Evolutionary conservation across 768 basidiomycete genomes (phyloP), one percentile per base, ranked within the genome.

Genomic region (Rhizopogon sp.): DNA sequence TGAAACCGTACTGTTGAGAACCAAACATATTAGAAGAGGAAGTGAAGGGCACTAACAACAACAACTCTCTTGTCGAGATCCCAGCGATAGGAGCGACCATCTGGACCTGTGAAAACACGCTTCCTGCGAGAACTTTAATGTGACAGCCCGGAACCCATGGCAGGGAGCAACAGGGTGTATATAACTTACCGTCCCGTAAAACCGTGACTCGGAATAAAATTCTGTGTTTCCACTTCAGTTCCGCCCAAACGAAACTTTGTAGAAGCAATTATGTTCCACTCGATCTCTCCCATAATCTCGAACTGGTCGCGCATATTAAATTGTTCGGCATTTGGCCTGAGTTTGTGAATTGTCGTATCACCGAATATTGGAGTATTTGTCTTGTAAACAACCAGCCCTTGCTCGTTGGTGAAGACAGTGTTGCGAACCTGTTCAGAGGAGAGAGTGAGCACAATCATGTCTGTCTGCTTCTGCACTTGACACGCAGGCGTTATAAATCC

Each of bases 191-290:
- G 58, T 56, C 62, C 39, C 1, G 42, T 25, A 8, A 69, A 10
- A 3, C 68, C 69, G 31, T 56, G 62, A 1, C 58, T 20, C 8
- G 63, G 59, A 44, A 67, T 56, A 43, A 69, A 73, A 0, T 60
- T 54, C 25, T 57, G 56, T 2, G 69, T 63, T n/a, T 60, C 47
- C 43, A 69, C 55, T 16, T 65, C 66, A 13, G 56, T 42, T 2
- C 64, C 71, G 5, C 64, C 56, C 33, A 71, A 67, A 2, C 61
- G 63, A 35, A 76, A 58, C 29, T 56, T 65, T 4, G 71, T 66
- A 0, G 72, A 64, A 14, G 61, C 60, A 5, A 72, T 33, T 0
- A 61, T 1, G n/a, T 60, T 65, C 68, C 72, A 74, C 10, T 73
- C 64, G 0, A 76, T 71, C 44, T 66, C 56, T 5, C 66, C 76